Evolutionary conservation across 768 basidiomycete genomes (phyloP), one percentile per base, ranked within the genome.

Genomic region (Naematelia encephala): DNA sequence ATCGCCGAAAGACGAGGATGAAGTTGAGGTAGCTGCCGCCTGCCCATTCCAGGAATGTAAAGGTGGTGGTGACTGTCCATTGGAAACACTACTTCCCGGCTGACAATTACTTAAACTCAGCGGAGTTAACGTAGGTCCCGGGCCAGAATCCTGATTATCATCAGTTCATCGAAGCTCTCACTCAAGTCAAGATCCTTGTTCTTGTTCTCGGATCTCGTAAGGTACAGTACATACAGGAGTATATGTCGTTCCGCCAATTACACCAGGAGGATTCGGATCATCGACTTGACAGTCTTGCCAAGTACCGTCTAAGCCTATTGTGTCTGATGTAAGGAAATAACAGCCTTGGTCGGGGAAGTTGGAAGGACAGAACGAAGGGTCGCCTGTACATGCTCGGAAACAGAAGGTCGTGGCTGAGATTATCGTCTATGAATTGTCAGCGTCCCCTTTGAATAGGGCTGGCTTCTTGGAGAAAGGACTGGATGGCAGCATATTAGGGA

Each of bases 351-450:
- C 56, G 58, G 67, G 67, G 46, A 63, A 74, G 2, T 50, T 47
- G 5, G 61, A 61, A 0, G 72, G 72, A 50, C 72, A 74, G 62
- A 30, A 69, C 66, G 60, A 19, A 2, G 69, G 34, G 64, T 71
- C 66, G 13, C 71, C 71, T 13, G 68, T 68, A 61, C 72, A 74
- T 13, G 69, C 72, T 54, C 72, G 30, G 10, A 74, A 56, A 51
- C 72, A 74, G 56, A 67, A 74, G 2, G 64, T 69, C 5, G 59
- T 43, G 21, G 63, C 60, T 1, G 69, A 68, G 27, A 74, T 71
- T 49, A 74, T 42, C 0, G 66, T 69, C 72, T 73, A n/a, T n/a
- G 50, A 14, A n/a, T 21, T 27, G 47, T 47, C 46, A 26, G 34
- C 23, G 5, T 14, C 5, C 21, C 43, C n/a, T n/a, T n/a, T n/a